These are phyloP conservation scores for Pseudopediastrum boryanum DNA, from an alignment of 139 green algal species.

Conservation along the genomic window DNA sequence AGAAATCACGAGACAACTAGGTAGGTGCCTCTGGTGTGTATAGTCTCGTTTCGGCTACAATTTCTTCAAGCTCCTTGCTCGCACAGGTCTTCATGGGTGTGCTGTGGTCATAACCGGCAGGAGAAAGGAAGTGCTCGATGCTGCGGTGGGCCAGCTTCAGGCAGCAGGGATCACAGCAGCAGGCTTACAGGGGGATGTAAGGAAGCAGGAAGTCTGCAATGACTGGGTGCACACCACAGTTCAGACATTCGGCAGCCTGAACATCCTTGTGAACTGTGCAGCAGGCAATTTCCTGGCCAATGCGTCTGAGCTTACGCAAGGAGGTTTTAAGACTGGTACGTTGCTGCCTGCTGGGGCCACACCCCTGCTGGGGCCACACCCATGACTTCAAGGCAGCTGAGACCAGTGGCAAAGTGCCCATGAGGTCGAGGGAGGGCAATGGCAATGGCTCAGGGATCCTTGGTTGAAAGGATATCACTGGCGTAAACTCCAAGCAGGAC, in stretches of 20 bases:
- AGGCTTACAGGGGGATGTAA: constrained; percentile 86
- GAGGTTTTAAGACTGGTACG: constrained; percentile 88
- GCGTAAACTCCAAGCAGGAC: too few species aligned
- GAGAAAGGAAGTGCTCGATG: constrained; percentile 73
- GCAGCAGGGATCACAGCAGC: constrained; percentile 64
- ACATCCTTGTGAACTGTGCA: constrained; percentile 96
- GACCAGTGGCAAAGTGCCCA: background rate
- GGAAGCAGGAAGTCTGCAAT: constrained; percentile 73
- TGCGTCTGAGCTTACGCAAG: constrained; percentile 82
- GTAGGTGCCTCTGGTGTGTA: constrained; percentile 62
- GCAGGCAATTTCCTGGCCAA: constrained; percentile 89
- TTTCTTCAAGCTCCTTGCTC: too few species aligned
- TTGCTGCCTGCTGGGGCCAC: background rate
- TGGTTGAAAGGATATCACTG: too few species aligned
- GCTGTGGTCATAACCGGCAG: constrained; percentile 78
- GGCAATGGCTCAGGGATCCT: too few species aligned
- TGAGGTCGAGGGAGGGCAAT: too few species aligned
- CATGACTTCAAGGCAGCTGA: background rate
- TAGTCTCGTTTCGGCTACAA: too few species aligned
- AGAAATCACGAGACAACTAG: constrained; percentile 87
- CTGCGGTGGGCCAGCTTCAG: constrained; percentile 53
- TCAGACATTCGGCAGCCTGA: constrained; percentile 60
- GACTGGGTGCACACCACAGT: constrained; percentile 54
- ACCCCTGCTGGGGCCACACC: background rate
- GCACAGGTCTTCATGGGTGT: constrained; percentile 84